Evolutionary conservation across 2,329 filamentous ascomycete species (phyloP).

Genomic region (Sporothrix variecibatus): DNA sequence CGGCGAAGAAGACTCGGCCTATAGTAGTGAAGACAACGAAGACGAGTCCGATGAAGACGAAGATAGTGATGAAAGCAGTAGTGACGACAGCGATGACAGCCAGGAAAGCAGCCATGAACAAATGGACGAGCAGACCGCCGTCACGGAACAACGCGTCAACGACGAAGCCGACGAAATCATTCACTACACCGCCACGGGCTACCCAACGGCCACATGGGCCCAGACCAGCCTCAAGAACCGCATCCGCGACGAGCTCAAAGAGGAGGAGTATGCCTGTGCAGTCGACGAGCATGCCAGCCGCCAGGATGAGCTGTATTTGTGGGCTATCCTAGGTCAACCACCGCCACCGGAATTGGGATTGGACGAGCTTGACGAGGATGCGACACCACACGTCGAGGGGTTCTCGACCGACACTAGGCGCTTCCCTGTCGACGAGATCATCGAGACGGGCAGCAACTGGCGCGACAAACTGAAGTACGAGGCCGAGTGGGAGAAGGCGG

Average conservation of each 20-base stretch:
- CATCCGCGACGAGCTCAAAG: conserved; percentile 44
- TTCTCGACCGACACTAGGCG: conserved; percentile 14
- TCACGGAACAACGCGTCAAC: conserved; percentile 20
- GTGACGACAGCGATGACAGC: conserved; percentile 20
- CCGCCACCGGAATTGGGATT: conserved; percentile 35
- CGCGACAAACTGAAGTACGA: conserved; percentile 40
- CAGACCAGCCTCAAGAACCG: conserved; percentile 39
- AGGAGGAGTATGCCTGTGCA: conserved; percentile 49
- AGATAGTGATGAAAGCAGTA: conserved; percentile 22
- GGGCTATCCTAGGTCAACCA: conserved; percentile 46
- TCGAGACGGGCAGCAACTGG: conserved; percentile 45
- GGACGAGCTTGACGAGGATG: conserved; percentile 24
- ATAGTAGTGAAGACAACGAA: not conserved
- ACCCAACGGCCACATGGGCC: conserved; percentile 39
- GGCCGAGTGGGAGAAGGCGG: conserved; percentile 47
- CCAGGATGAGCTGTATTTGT: conserved; percentile 49
- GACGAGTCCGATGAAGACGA: conserved; percentile 9
- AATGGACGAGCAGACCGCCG: not conserved
- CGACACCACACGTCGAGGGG: conserved; percentile 23
- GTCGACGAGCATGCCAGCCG: conserved; percentile 45
- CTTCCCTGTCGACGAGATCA: conserved; percentile 41
- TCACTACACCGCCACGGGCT: conserved; percentile 44
- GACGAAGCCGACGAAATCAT: conserved; percentile 48
- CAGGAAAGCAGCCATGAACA: conserved; percentile 15
- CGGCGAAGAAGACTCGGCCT: not conserved